A percentile compares a stretch with the other conserved stretches of the same genome.
phyloP scores from a whole-genome alignment of 495 filamentous ascomycete species.

The Penicillium manginii region DNA sequence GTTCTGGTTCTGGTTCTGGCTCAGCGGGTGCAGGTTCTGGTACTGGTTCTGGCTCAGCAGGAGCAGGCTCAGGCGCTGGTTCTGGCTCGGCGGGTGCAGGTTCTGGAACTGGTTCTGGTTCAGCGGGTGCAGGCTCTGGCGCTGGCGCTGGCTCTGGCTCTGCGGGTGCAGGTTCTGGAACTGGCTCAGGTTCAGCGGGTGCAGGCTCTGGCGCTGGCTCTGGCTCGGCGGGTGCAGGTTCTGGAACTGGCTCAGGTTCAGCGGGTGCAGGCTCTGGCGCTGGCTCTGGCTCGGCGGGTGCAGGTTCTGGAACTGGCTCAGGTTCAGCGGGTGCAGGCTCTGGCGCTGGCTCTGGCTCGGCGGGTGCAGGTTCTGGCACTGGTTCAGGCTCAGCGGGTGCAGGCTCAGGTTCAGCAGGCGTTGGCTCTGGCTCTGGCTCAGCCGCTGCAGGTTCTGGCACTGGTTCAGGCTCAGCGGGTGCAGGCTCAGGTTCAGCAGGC shows the following conservation, averaged over 20 bases:
- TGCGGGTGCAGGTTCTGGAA: constrained; percentile 12
- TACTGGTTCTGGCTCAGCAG: no score
- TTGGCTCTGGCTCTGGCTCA: background rate
- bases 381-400: constrained; percentile 5
- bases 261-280: background rate
- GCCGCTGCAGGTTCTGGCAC: no score
- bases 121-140: constrained; percentile 2
- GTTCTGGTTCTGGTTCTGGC: constrained; percentile 1
- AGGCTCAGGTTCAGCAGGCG: constrained; percentile 11
- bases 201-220: constrained; percentile 10
- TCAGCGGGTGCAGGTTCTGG: background rate
- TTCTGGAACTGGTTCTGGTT: constrained; percentile 3
- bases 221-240: constrained; percentile 8
- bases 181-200: constrained; percentile 3
- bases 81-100: background rate
- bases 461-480: constrained; percentile 1
- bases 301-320: constrained; percentile 11
- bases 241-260: background rate
- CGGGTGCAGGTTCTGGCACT: background rate
- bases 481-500: constrained; percentile 11
- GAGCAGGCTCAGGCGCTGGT: constrained; percentile 4
- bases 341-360: constrained; percentile 3
- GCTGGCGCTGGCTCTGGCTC: constrained; percentile 4
- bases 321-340: constrained; percentile 6
- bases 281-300: constrained; percentile 2